Evolutionary conservation across 176 grass and related monocot species (phyloP), one percentile per base, ranked within the genome.

Genomic region (Guadua angustifolia): DNA sequence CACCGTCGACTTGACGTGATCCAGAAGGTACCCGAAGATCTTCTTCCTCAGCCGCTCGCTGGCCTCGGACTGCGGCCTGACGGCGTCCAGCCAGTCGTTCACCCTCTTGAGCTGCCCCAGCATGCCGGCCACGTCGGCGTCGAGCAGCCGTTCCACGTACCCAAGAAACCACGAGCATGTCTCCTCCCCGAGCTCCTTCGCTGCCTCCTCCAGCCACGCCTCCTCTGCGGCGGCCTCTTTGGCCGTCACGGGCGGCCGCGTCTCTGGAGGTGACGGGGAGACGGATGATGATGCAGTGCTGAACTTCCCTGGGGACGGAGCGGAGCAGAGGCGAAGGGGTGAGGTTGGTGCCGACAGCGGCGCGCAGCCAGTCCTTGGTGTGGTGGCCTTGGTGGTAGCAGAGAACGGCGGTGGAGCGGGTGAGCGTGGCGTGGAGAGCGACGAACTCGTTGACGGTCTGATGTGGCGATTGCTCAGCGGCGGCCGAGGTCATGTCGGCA

Each of bases 51-150:
- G 50, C 50, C 85, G 49, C 43, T 90, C 88, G 5, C 74, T 60
- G 24, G 65, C 86, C 16, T 74, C 84, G 56, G 70, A 9, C 2
- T n/a, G 71, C 1, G 4, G 2, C 6, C 47, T 25, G 7, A 21
- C 70, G 53, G 21, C 66, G 6, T 85, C 88, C 66, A 93, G 88
- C 91, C 91, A 93, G 66, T 90, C 91, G 73, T 90, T 90, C 16
- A 93, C 81, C 73, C 82, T 77, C 88, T 82, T 93, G 36, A 93
- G 85, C 88, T 93, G 91, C 65, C 88, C 88, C 35, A 90, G 73
- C 77, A 79, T 93, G 24, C 80, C 88, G 19, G 77, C 81, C 51
- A 84, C 91, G 72, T 90, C 81, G 50, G 66, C 84, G 5, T 88
- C 88, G 35, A 93, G 71, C 66, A 93, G 83, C 9, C 72, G 22